Evolutionary conservation across 2,329 filamentous ascomycete species (phyloP), one percentile per base, ranked within the genome.

Genomic region (Hypoxylon sp.): DNA sequence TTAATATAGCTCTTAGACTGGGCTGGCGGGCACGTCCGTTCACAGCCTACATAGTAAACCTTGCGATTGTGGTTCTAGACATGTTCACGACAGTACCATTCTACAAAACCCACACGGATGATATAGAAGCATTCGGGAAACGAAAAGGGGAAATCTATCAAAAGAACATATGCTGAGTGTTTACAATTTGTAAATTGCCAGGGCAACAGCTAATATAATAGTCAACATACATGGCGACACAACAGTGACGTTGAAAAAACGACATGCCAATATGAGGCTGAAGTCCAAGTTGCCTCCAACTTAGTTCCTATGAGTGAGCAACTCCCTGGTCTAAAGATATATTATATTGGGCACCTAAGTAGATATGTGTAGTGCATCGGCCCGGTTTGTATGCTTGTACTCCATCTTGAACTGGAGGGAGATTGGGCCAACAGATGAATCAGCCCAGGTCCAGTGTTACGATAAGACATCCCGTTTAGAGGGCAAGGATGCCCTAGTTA

Each of bases 231-330:
- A 56, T 10, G 3, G 7, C 5, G 25, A 14, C 28, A 30, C 30
- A 23, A n/a, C 9, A 25, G 34, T 30, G 46, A 55, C 49, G 25
- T 55, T 19, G 28, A 34, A 43, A 14, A 56, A 41, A 46, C 48
- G 51, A 60, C 65, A 58, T 50, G 50, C 64, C 48, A 63, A n/a
- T 25, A 58, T 63, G 65, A 56, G 62, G 68, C 68, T 70, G 61
- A 67, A 52, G 17, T 52, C 11, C n/a, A 38, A 49, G 28, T 48
- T 56, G 23, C 19, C 30, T 53, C 23, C 36, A 30, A 21, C 21
- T 52, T 11, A 25, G 41, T 30, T 52, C 38, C 34, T 57, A 55
- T 43, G n/a, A 32, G 10, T 17, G 34, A 52, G 48, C 30, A 30
- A 46, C 49, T 51, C 21, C 11, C 19, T 32, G 36, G 9, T 50